phyloP scores from a whole-genome alignment of 2,329 filamentous ascomycete genomes.

The Pseudocercospora cruenta region DNA sequence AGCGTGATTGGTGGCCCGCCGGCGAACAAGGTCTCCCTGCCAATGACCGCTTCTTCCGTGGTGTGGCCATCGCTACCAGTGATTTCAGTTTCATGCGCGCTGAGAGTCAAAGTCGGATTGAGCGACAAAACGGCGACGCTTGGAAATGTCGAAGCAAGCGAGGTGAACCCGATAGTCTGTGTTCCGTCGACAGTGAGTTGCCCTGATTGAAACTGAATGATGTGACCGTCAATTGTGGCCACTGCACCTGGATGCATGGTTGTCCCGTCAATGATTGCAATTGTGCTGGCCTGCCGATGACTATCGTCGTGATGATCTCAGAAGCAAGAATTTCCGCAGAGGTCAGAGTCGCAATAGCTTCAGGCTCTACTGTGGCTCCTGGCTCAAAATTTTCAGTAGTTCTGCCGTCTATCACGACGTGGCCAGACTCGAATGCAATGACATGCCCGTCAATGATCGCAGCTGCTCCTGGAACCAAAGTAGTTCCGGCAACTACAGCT shows the following conservation, averaged over 20 bases:
- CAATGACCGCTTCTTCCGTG: not conserved
- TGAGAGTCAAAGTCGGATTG: not conserved
- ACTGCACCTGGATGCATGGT: not conserved
- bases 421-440: not conserved
- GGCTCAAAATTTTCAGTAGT: not conserved
- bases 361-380: not conserved
- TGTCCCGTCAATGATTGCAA: not conserved
- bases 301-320: not conserved
- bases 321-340: not conserved
- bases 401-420: not conserved
- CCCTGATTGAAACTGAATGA: not conserved
- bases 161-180: not conserved
- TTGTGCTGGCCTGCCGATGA: not conserved
- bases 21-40: not conserved
- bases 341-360: not conserved
- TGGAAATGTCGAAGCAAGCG: not conserved
- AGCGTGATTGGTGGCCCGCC: constrained; percentile 5
- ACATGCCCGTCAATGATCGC: not conserved
- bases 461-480: not conserved
- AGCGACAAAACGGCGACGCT: not conserved
- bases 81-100: not conserved
- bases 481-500: not conserved
- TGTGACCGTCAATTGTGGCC: not conserved
- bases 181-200: not conserved
- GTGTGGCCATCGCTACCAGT: not conserved